phyloP scores from a whole-genome alignment of 208 protist species.

The Acanthamoeba castellanii region DNA sequence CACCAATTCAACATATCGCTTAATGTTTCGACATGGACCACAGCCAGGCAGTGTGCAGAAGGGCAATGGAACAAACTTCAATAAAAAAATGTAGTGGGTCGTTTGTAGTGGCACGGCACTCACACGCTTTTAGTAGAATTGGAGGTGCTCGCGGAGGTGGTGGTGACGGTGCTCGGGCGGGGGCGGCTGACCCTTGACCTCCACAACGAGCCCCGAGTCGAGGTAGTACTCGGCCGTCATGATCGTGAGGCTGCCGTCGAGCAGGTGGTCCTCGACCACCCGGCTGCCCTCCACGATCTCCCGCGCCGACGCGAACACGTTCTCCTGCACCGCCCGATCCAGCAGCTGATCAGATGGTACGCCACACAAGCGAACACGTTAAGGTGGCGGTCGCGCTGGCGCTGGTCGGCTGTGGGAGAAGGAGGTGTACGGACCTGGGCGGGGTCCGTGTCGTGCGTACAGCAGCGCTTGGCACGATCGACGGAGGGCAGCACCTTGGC shows the following conservation, averaged over 20 bases:
- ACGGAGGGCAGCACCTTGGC: background rate
- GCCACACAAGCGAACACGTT: background rate
- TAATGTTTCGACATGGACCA: too few species aligned
- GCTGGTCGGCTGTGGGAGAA: background rate
- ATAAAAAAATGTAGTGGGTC: too few species aligned
- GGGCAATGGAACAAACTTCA: too few species aligned
- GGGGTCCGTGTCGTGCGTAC: background rate
- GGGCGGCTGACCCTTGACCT: background rate
- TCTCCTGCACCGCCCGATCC: constrained; percentile 67
- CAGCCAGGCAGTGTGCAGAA: too few species aligned
- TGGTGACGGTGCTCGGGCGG: background rate
- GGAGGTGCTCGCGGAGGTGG: too few species aligned
- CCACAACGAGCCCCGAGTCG: constrained; percentile 40
- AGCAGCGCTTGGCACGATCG: background rate
- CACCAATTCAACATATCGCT: too few species aligned
- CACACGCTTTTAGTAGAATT: too few species aligned
- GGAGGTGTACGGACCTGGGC: background rate
- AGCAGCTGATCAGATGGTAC: background rate
- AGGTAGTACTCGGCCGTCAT: constrained; percentile 70
- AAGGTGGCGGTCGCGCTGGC: background rate
- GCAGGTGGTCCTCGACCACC: constrained; percentile 25
- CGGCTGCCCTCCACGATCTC: constrained; percentile 48
- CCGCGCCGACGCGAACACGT: constrained; percentile 11
- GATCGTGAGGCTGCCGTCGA: constrained; percentile 12
- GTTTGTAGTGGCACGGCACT: too few species aligned